These are phyloP conservation scores for Coprinopsis sp. DNA, from an alignment of 768 basidiomycete species.

Conservation along the genomic window DNA sequence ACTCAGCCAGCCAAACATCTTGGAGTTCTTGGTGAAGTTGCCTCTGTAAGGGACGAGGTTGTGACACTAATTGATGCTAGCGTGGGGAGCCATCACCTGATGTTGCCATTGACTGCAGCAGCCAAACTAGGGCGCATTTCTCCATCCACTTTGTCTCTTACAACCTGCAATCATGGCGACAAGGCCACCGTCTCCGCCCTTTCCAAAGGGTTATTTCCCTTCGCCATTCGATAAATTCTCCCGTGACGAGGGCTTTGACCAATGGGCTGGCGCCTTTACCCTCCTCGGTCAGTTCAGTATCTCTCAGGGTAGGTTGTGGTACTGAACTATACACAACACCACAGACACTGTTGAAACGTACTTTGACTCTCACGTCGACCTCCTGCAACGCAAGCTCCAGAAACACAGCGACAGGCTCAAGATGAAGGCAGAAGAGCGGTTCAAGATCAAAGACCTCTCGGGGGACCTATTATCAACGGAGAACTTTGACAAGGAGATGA, in stretches of 20 bases:
- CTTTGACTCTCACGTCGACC: constrained; percentile 85
- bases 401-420: constrained; percentile 84
- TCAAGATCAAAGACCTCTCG: constrained; percentile 58
- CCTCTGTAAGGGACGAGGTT: background rate
- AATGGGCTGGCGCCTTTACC: constrained; percentile 77
- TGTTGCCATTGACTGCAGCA: too few species aligned
- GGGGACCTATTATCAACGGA: constrained; percentile 16
- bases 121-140: too few species aligned
- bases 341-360: constrained; percentile 92
- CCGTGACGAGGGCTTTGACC: constrained; percentile 67
- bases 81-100: constrained; percentile 6
- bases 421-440: constrained; percentile 73
- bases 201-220: constrained; percentile 55
- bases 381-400: constrained; percentile 78
- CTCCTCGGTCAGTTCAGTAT: constrained; percentile 58
- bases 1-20: constrained; percentile 63
- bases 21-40: background rate
- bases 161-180: constrained; percentile 29
- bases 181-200: constrained; percentile 41
- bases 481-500: constrained; percentile 25
- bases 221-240: constrained; percentile 68
- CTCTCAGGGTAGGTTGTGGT: constrained; percentile 18
- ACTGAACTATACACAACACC: constrained; percentile 14
- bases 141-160: constrained; percentile 12
- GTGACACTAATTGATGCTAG: background rate